Evolutionary conservation across 176 grass and related monocot species (phyloP).

Genomic region (Oryza brachyantha): DNA sequence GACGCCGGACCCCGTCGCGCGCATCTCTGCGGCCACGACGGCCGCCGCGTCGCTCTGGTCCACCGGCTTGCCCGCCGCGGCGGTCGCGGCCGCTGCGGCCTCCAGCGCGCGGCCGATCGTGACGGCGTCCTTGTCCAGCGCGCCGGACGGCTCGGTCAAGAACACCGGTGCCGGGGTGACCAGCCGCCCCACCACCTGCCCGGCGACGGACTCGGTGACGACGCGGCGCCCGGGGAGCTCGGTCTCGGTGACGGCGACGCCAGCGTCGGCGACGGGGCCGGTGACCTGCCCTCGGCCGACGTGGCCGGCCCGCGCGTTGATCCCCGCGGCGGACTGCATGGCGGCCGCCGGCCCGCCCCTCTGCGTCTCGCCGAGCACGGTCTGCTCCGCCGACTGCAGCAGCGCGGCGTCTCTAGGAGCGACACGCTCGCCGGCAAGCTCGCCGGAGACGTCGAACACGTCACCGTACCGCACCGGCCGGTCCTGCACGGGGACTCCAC

Average conservation of each 20-base stretch:
- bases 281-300: slow-evolving; percentile 34
- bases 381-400: slow-evolving; percentile 62
- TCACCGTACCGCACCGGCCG: slow-evolving; percentile 54
- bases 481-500: not conserved
- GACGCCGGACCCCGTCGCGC: slow-evolving; percentile 28
- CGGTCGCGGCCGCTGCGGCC: not conserved
- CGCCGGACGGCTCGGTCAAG: not conserved
- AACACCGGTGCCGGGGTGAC: slow-evolving; percentile 6
- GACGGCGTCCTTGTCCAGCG: not conserved
- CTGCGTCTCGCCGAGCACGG: slow-evolving; percentile 35
- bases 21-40: slow-evolving; percentile 52
- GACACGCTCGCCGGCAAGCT: slow-evolving; percentile 37
- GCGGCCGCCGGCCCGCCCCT: slow-evolving; percentile 36
- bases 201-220: slow-evolving; percentile 57
- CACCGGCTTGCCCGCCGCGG: not conserved
- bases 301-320: slow-evolving; percentile 43
- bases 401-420: slow-evolving; percentile 54
- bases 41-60: slow-evolving; percentile 55
- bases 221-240: slow-evolving; percentile 40
- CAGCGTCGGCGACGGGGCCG: slow-evolving; percentile 2
- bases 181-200: slow-evolving; percentile 41
- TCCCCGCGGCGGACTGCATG: slow-evolving; percentile 49
- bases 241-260: slow-evolving; percentile 46
- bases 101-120: slow-evolving; percentile 21
- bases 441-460: slow-evolving; percentile 48